Percentiles rank a stretch among this genome's conserved stretches.
These are phyloP conservation scores for Papiliotrema fonsecae DNA, from an alignment of 1,284 basidiomycete genomes.

Conservation along the genomic window DNA sequence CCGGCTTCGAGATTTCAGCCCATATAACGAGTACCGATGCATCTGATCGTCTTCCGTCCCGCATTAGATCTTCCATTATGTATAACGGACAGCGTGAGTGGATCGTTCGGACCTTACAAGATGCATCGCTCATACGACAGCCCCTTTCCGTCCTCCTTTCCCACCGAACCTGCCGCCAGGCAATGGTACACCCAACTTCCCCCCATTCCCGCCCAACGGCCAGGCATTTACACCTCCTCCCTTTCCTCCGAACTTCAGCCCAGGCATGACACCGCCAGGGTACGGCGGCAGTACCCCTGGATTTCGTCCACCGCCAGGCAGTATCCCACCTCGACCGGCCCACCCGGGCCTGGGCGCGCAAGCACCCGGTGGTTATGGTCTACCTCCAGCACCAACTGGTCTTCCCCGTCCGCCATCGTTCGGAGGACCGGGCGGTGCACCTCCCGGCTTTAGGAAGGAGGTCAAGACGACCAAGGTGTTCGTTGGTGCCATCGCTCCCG, in stretches of 20 bases:
- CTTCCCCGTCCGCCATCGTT: conserved; percentile 20
- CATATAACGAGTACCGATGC: no score
- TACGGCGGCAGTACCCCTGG: conserved; percentile 1
- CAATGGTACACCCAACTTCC: conserved; percentile 1
- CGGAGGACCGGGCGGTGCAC: conserved; percentile 2
- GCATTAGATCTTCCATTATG: no score
- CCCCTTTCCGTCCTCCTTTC: not conserved
- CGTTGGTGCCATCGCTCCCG: conserved; percentile 90
- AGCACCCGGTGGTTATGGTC: no score
- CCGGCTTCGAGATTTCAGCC: no score
- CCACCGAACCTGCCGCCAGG: not conserved
- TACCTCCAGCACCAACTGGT: conserved; percentile 16
- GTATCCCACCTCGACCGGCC: conserved; percentile 13
- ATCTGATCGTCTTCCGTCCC: no score
- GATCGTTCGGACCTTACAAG: no score
- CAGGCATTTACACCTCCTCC: conserved; percentile 13
- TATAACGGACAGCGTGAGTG: no score
- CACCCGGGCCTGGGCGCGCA: conserved; percentile 31
- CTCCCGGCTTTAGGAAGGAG: conserved; percentile 28
- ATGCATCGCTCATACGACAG: no score
- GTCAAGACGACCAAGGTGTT: conserved; percentile 62
- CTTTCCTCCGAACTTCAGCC: conserved; percentile 12
- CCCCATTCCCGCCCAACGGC: conserved; percentile 10
- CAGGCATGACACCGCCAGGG: conserved; percentile 1
- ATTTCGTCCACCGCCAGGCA: conserved; percentile 6